Evolutionary conservation across 2,329 filamentous ascomycete genomes (phyloP), one percentile per base, ranked within the genome.

Genomic region (Botrytis elliptica): DNA sequence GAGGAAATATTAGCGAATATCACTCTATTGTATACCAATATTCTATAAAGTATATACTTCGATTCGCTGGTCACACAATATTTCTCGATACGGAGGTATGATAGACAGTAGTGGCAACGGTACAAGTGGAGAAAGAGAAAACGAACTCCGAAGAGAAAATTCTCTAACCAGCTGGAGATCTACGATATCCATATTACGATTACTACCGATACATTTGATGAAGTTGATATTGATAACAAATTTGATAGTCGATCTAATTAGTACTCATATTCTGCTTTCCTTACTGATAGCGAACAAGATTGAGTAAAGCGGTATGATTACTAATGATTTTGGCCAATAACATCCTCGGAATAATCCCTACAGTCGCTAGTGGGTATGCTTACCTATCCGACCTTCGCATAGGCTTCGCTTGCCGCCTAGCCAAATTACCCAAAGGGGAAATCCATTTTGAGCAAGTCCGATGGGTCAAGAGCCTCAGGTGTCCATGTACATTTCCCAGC

Each of bases 21-120:
- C 29, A 60, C 57, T n/a, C 57, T 60, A 62, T 36, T n/a, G 12
- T 36, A 29, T 62, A 29, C 57, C 25, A 36, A 20, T 60, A 9
- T 29, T 62, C 16, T 62, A 62, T 62, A 62, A 36, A 62, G 29
- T 62, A 62, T 29, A 62, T 29, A 29, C 59, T 62, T 62, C 59
- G 59, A 38, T 63, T 38, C 59, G 59, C n/a, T 63, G 33, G 29
- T 63, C 59, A 22, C 59, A 38, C 8, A 33, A 14, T 29, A 63
- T 63, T 36, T 63, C 59, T n/a, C 33, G 59, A 38, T 38, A 38
- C 10, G 59, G 59, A 63, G 59, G 16, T 36, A 38, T 63, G 59
- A 62, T 38, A 25, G 59, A 38, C 25, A 12, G 59, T 62, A 36
- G 9, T 36, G 38, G 59, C 59, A 38, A 16, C 6, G 42, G 6